phyloP scores from a whole-genome alignment of 257 asterid species.

The Eustoma russellianum region DNA sequence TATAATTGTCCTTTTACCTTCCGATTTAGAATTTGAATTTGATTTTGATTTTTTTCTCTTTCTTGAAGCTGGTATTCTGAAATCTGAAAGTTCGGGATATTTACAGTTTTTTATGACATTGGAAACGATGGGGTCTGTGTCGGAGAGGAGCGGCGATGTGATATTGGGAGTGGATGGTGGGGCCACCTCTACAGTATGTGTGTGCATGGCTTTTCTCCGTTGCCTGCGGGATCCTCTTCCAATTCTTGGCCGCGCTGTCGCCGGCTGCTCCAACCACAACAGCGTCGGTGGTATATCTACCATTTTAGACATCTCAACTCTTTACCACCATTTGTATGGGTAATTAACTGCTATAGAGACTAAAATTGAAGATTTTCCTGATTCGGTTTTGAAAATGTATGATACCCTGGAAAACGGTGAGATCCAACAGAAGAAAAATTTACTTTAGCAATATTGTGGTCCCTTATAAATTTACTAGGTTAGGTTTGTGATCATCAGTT shows the following conservation, averaged over 20 bases:
- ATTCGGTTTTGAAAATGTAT: no score
- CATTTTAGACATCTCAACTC: neutral
- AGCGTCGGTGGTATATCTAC: conserved; percentile 73
- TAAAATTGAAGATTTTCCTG: no score
- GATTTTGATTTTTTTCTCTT: no score
- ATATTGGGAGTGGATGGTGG: conserved; percentile 35
- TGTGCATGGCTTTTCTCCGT: conserved; percentile 55
- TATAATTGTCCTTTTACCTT: neutral
- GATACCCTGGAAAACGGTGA: no score
- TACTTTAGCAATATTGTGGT: no score
- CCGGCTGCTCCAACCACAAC: conserved; percentile 89
- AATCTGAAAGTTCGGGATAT: neutral
- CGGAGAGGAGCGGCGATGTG: conserved; percentile 17
- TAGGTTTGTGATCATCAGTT: no score
- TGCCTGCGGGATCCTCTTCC: conserved; percentile 73
- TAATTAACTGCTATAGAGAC: no score
- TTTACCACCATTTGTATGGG: no score
- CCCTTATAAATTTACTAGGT: no score
- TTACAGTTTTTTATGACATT: neutral
- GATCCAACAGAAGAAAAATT: no score
- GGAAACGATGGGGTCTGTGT: conserved; percentile 19
- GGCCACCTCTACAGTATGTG: conserved; percentile 52
- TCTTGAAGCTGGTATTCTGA: no score
- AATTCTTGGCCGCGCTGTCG: conserved; percentile 60
- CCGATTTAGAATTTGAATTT: no score